Base-by-base conservation (phyloP, 140 eudicot species). In the Oenanthe javanica region DNA sequence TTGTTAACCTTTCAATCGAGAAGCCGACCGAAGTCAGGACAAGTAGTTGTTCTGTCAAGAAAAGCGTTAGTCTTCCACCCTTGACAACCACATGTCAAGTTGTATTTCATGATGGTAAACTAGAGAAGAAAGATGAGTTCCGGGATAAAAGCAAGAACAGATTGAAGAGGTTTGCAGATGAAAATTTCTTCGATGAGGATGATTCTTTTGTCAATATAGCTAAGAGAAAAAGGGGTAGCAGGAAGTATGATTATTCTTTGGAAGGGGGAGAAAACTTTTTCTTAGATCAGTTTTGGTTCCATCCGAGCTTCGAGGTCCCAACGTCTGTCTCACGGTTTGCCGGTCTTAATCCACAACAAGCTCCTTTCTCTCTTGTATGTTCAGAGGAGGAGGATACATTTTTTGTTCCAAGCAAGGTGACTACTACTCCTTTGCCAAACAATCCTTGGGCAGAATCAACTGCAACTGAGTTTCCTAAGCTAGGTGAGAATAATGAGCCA, bases 391-490 rank as follows among this genome's bases (percentile, higher is more conserved):
- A 91, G 50, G 88, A 85, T 67, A 86, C 81, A 46, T 84, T 89
- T 84, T 87, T 82, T 82, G 83, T 75, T 49, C 88, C 92, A 16
- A 79, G 81, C 12, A 84, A 86, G 45, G 85, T 86, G 77, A 80
- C 79, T 27, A 88, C 46, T 11, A 4, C 87, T 27, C 87, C 89
- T 15, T 69, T 87, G 80, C 83, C 89, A 69, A 87, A 83, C 81
- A 82, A 84, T 46, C 98, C 97, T 48, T 93, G 97, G 98, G 84
- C 84, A 8, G 93, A 87, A 16, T 85, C 96, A 49, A 81, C 86
- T 77, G 94, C 84, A 66, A 87, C 86, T 47, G 91, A 90, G 72
- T 73, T 89, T 43, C 86, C 97, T 1, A 84, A 88, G 55, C 84
- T 86, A 49, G 94, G 96, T 46, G 92, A 90, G 13, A 93, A 82